Evolutionary conservation across 169 alveolate genomes (phyloP).

Genomic region (Babesia divergens): DNA sequence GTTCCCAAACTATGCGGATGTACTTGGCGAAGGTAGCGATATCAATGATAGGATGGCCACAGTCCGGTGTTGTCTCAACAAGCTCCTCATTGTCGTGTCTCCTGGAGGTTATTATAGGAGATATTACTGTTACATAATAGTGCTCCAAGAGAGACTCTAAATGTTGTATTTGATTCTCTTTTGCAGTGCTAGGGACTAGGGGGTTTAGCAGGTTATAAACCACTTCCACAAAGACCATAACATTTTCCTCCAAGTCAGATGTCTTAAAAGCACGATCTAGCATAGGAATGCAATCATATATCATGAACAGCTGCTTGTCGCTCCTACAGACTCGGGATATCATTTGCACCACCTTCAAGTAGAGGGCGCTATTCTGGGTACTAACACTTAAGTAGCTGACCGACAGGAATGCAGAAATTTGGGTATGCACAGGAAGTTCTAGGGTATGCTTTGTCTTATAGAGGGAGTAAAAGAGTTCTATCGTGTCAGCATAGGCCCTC

Average conservation of each 20-base stretch:
- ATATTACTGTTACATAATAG: neutral
- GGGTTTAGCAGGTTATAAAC: neutral
- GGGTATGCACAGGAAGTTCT: neutral
- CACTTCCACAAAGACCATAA: neutral
- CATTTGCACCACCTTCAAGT: neutral
- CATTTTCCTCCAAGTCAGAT: neutral
- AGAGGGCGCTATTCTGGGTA: neutral
- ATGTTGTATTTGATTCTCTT: neutral
- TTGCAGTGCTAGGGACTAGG: neutral
- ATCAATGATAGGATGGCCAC: neutral
- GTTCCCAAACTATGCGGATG: neutral
- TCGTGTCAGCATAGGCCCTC: neutral
- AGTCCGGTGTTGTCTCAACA: neutral
- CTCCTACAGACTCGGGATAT: neutral
- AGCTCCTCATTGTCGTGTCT: neutral
- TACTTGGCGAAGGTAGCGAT: slow-evolving; percentile 6
- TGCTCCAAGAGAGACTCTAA: neutral
- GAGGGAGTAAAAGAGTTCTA: neutral
- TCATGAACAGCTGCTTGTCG: neutral
- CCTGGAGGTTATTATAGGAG: neutral
- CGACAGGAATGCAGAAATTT: neutral
- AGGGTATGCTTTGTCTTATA: neutral
- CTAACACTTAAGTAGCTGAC: neutral
- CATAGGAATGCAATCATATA: neutral
- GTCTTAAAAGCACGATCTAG: neutral